Evolutionary conservation across 202 grass and related monocot genomes (phyloP), one percentile per base, ranked within the genome.

Genomic region (Panicum virgatum): DNA sequence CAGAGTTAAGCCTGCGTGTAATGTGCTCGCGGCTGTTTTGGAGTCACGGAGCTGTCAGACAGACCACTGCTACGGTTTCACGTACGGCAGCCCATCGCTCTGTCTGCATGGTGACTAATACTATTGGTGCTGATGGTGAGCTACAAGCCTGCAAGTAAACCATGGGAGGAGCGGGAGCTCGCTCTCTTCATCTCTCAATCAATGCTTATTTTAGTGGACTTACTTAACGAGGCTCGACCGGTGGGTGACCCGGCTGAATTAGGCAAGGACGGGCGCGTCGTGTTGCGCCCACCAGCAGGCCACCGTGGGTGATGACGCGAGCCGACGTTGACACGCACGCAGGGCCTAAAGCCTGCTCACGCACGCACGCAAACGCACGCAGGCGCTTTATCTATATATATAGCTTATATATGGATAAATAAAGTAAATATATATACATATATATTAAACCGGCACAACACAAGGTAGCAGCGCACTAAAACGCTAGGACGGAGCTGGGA

Each of bases 321-420:
- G 62, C 64, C 2, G 76, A 66, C 78, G 76, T 82, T 70, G 78
- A 72, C 69, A 81, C 77, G 69, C 60, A 16, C 20, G 38, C 69
- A 69, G 32, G 30, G 47, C 22, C 57, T 56, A 73, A 79, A 85
- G 75, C 32, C 30, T 18, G 84, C 68, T 66, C 26, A 65, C 75
- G 66, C 6, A 79, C 25, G 75, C 20, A 65, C 12, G 47, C 48
- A 23, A 9, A n/a, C n/a, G 42, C 2, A 30, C 47, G 16, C 48
- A 50, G 18, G 3, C 12, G 69, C 29, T 76, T 81, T 56, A 56
- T 11, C 4, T 23, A 3, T 52, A 52, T 18, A 47, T 46, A 18
- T 50, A 34, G 3, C 32, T 34, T 34, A 30, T 44, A 44, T 44
- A 44, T 5, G 1, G 0, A 11, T 45, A 45, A 10, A 45, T 45